Evolutionary conservation across 2,329 filamentous ascomycete genomes (phyloP), one percentile per base, ranked within the genome.

Genomic region (Pseudopyricularia javanii): DNA sequence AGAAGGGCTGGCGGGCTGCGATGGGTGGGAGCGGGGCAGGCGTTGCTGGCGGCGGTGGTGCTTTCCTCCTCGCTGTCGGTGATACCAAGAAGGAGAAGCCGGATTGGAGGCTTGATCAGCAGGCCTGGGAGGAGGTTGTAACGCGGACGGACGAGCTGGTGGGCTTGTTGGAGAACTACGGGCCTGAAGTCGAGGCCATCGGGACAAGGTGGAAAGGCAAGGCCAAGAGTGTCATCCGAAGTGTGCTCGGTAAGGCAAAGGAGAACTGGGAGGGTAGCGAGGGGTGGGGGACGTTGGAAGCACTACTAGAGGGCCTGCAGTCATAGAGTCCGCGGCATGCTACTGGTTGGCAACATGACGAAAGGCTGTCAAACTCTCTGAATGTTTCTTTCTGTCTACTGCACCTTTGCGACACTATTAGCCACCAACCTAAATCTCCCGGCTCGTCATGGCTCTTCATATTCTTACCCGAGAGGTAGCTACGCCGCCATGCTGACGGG

Each of bases 181-280:
- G 87, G 0, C 70, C 74, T 0, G 75, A 79, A 58, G 74, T 82
- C 20, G 80, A 83, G 56, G 63, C 80, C 30, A 82, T 96, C 2
- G 88, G 88, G 2, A 78, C 77, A 54, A 84, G 83, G 61, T 98
- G 93, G 93, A 86, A 80, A 66, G 87, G 87, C 57, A 97, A 95
- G 76, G 88, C 88, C 0, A 76, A 88, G 60, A 94, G 82, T 65
- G 91, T 91, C 11, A 75, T 95, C 2, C 75, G 90, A 52, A 89
- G 87, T 51, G 84, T 97, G 7, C 77, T 94, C 75, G 86, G 89
- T 0, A 86, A 86, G 63, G 91, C 80, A 0, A 91, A 81, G 70
- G 86, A 88, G 61, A 77, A 68, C 12, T 96, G 91, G 89, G 90
- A 95, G 68, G 89, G 79, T 11, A 86, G 74, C 30, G 71, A 75